Base-by-base conservation (phyloP, 192 early-diverging fungal genomes). In the Dissophora globulifera region DNA sequence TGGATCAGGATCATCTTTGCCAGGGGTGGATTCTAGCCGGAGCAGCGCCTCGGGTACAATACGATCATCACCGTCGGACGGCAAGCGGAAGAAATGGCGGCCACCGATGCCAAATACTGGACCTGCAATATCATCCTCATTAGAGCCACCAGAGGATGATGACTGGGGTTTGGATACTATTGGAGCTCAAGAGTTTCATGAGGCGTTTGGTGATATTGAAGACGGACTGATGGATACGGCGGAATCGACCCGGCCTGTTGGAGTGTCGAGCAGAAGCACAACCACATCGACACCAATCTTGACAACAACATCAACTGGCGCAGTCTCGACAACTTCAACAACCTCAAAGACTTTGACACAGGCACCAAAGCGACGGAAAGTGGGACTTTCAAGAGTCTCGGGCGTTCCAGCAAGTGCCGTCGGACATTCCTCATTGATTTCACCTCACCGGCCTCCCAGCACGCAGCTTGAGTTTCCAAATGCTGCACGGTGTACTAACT, bases 391-490 rank as follows among this genome's bases (percentile, higher is more conserved):
- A 43, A 64, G 43, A 59, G 32, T 43, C 5, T n/a, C 62, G 38
- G 9, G 13, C 38, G 45, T 11, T n/a, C 51, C 22, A 45, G 49
- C 20, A 11, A 15, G n/a, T 0, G 29, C 16, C 16, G 4, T 50
- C 10, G 55, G 42, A 31, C 76, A 65, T 17, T 13, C 26, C 0
- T 25, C 38, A 0, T 13, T 50, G 23, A 30, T 23, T 16, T 32
- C 70, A 4, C 29, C 67, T 4, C 61, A 79, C 42, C 60, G 61
- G 17, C 54, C 56, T 3, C 67, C 58, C n/a, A 62, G 58, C 23
- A 67, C 57, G 7, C 72, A 67, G 31, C 69, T 79, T 0, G 78
- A 79, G 38, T 79, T 79, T 29, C 78, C 78, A 4, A 69, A 51
- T 23, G 68, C 61, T 7, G 78, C 78, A 31, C 78, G 78, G 2